phyloP scores from a whole-genome alignment of 805 yeast genomes.

The Candida dendrica region DNA sequence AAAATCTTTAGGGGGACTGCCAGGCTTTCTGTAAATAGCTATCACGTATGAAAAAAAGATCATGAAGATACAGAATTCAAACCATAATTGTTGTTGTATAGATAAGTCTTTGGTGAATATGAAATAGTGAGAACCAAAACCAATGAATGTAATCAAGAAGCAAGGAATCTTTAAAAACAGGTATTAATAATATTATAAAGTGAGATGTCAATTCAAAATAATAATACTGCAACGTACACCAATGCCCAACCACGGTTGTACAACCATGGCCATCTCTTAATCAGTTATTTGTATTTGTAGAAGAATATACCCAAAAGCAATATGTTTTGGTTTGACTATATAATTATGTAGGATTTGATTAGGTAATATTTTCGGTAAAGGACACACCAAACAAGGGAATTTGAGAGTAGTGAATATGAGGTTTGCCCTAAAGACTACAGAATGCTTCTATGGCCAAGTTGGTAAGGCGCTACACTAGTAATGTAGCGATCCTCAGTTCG shows the following conservation, averaged over 20 bases:
- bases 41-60: slow-evolving; percentile 69
- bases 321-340: no score
- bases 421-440: not conserved
- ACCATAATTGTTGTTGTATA: slow-evolving; percentile 32
- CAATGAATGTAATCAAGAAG: slow-evolving; percentile 46
- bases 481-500: slow-evolving; percentile 69
- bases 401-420: no score
- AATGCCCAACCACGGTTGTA: slow-evolving; percentile 28
- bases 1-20: slow-evolving; percentile 50
- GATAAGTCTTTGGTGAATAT: slow-evolving; percentile 41
- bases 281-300: no score
- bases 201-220: not conserved
- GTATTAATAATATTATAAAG: not conserved
- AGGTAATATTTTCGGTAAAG: no score
- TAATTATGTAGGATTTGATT: no score
- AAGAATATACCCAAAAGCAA: no score
- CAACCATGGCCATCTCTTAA: not conserved
- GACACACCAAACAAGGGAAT: no score
- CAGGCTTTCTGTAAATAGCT: slow-evolving; percentile 66
- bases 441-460: slow-evolving; percentile 38
- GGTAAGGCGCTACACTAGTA: slow-evolving; percentile 74
- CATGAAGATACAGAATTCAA: slow-evolving; percentile 41
- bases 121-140: slow-evolving; percentile 55
- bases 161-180: slow-evolving; percentile 48
- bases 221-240: not conserved